Evolutionary conservation across 306 rosid species (phyloP).

Genomic region (Castanospermum australe): DNA sequence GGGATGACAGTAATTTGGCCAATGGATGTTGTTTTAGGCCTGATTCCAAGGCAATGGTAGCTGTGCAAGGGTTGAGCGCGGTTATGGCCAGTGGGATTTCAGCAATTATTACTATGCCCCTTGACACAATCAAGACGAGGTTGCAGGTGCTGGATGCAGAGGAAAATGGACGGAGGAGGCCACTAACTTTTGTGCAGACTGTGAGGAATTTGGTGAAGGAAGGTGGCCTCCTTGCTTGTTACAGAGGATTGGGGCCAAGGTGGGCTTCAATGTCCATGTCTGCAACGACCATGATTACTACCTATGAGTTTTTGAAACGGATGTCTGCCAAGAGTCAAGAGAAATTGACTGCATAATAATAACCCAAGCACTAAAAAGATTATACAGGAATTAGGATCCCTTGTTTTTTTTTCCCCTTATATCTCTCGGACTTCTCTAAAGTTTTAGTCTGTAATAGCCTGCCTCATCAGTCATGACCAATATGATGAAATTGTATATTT

Average conservation of each 20-base stretch:
- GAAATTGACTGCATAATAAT: not conserved
- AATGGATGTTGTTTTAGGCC: conserved; percentile 30
- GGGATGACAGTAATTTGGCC: conserved; percentile 30
- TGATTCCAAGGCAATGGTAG: conserved; percentile 45
- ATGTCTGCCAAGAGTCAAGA: conserved; percentile 56
- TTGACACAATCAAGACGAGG: conserved; percentile 68
- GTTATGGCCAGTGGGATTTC: conserved; percentile 73
- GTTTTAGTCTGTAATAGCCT: not conserved
- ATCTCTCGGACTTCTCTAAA: not conserved
- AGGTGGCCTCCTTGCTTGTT: conserved; percentile 66
- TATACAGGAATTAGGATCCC: not conserved
- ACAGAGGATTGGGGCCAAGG: conserved; percentile 79
- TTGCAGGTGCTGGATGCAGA: conserved; percentile 68
- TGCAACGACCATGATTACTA: conserved; percentile 74
- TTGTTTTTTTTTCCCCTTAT: not conserved
- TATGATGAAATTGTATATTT: not conserved
- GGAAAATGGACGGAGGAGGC: conserved; percentile 57
- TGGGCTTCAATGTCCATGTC: conserved; percentile 74
- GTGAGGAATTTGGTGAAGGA: conserved; percentile 53
- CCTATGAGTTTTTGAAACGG: conserved; percentile 73
- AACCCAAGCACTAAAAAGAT: not conserved
- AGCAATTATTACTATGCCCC: conserved; percentile 66
- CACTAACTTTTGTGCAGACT: conserved; percentile 43
- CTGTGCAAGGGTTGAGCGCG: conserved; percentile 65
- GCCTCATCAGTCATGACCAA: not conserved